Conservation (phyloP, 179 eudicot species). For the Pouteria campechiana region DNA sequence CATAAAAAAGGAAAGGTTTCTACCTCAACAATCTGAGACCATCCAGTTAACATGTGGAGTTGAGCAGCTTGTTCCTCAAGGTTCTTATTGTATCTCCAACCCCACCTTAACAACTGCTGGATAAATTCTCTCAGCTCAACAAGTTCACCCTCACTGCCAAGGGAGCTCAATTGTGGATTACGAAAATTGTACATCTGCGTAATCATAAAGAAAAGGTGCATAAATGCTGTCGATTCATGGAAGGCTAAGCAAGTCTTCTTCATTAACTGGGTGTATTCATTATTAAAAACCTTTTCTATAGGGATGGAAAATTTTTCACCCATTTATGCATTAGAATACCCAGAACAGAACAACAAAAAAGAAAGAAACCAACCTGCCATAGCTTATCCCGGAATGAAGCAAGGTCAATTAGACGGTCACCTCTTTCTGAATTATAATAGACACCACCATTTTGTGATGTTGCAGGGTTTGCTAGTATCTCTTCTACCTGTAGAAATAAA, state of each 20-base stretch:
- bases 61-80: constrained; percentile 99
- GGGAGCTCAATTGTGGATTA: constrained; percentile 48
- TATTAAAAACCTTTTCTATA: no score
- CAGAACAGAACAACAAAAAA: neutral
- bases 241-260: neutral
- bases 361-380: constrained; percentile 62
- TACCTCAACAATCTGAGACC: constrained; percentile 97
- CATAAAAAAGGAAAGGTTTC: neutral
- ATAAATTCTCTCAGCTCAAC: constrained; percentile 61
- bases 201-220: constrained; percentile 1
- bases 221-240: neutral
- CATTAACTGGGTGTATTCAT: no score
- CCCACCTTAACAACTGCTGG: constrained; percentile 88
- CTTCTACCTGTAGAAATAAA: constrained; percentile 57
- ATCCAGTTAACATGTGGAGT: constrained; percentile 96
- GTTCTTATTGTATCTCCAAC: constrained; percentile 91
- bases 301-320: no score
- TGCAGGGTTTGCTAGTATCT: constrained; percentile 54
- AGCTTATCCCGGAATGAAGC: constrained; percentile 79
- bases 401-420: constrained; percentile 83
- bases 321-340: neutral
- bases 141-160: constrained; percentile 71
- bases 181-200: constrained; percentile 29
- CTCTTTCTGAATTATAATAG: constrained; percentile 90
- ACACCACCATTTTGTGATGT: constrained; percentile 61